These are phyloP conservation scores for Puya raimondii DNA, from an alignment of 176 grass and related monocot species.

Conservation along the genomic window DNA sequence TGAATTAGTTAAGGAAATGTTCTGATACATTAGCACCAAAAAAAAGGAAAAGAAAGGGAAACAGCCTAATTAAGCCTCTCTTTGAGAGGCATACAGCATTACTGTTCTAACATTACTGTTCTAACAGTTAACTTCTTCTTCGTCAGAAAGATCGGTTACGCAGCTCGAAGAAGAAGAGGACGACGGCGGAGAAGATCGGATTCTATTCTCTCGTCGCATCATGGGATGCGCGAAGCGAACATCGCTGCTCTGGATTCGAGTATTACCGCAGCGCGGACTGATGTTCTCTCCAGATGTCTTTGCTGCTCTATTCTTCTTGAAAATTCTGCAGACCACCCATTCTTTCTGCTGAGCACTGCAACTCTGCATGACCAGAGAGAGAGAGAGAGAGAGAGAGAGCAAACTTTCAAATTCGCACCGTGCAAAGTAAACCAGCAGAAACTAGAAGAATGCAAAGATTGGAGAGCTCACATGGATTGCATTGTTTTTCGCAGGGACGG, in stretches of 20 bases:
- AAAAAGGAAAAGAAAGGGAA: not conserved
- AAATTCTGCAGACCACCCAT: slow-evolving; percentile 69
- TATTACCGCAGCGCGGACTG: not conserved
- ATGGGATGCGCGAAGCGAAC: not conserved
- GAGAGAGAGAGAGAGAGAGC: not conserved
- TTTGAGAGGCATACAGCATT: slow-evolving; percentile 12
- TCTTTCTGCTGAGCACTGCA: slow-evolving; percentile 25
- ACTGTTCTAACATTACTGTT: not conserved
- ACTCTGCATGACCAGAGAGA: slow-evolving; percentile 17
- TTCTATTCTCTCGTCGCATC: not conserved
- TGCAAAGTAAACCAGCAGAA: too few relatives aligned
- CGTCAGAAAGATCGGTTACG: slow-evolving; percentile 26
- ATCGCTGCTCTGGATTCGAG: not conserved
- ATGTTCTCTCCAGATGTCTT: not conserved
- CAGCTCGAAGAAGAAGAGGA: slow-evolving; percentile 49
- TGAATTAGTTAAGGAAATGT: not conserved
- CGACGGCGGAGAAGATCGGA: slow-evolving; percentile 2
- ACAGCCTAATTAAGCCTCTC: slow-evolving; percentile 7
- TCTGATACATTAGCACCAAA: not conserved
- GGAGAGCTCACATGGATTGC: slow-evolving; percentile 28
- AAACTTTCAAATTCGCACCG: too few relatives aligned
- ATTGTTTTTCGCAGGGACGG: slow-evolving; percentile 12
- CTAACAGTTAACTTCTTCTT: slow-evolving; percentile 47
- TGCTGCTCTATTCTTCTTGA: slow-evolving; percentile 30
- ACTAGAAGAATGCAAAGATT: not conserved